Evolutionary conservation across 2,329 filamentous ascomycete species (phyloP).

Genomic region (Aspergillus calidoustus): DNA sequence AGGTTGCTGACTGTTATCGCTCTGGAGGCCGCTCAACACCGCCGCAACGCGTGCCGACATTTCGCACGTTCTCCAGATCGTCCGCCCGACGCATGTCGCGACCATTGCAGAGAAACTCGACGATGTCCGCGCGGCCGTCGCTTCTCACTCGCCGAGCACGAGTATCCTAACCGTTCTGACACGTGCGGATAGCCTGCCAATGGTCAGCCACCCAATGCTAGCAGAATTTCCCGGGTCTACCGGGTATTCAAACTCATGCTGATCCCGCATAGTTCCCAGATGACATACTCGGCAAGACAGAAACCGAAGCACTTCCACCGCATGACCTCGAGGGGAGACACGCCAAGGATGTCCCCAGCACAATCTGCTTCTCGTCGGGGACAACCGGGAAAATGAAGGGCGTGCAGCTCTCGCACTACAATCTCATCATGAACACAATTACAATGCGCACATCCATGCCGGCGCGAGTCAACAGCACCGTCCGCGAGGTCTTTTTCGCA

Average conservation of each 20-base stretch:
- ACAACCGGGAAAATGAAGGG: not conserved
- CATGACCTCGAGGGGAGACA: not conserved
- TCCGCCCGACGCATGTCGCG: constrained; percentile 28
- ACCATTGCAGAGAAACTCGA: constrained; percentile 26
- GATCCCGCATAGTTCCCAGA: constrained; percentile 23
- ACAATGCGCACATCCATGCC: not conserved
- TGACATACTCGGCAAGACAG: constrained; percentile 21
- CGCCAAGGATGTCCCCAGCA: not conserved
- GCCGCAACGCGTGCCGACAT: constrained; percentile 29
- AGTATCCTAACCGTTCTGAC: constrained; percentile 8
- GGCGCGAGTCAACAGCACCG: not conserved
- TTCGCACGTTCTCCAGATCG: constrained; percentile 26
- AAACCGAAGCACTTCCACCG: constrained; percentile 9
- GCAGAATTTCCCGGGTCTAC: not conserved
- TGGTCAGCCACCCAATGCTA: not conserved
- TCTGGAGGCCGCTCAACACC: constrained; percentile 23
- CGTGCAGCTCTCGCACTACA: not conserved
- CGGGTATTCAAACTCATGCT: not conserved
- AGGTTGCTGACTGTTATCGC: not conserved
- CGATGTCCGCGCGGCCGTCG: constrained; percentile 25
- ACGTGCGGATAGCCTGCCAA: not conserved
- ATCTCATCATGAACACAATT: not conserved
- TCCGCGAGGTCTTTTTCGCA: not conserved
- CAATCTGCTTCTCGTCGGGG: not conserved
- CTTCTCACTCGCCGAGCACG: constrained; percentile 8